Evolutionary conservation across 1,284 basidiomycete genomes (phyloP).

Genomic region (Mycena sp.): DNA sequence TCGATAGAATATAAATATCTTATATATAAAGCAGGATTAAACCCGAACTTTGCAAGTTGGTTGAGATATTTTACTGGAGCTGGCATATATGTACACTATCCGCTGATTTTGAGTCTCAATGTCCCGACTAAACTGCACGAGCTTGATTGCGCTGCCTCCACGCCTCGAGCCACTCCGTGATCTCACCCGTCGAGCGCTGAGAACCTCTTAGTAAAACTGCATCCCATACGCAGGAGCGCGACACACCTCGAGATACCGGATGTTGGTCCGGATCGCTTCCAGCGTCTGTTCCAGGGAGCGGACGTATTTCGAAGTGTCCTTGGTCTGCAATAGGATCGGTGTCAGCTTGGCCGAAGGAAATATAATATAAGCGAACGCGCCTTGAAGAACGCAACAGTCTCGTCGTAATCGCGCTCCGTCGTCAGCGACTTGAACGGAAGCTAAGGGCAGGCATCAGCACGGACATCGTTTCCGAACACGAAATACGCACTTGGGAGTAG

Average conservation of each 20-base stretch:
- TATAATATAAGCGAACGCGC: conserved; percentile 32
- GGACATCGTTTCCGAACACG: neutral
- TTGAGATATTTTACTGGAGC: no score
- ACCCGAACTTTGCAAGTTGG: no score
- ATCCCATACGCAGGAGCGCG: conserved; percentile 3
- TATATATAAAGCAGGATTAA: no score
- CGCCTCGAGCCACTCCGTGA: conserved; percentile 61
- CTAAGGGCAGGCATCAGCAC: conserved; percentile 34
- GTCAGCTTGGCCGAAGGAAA: neutral
- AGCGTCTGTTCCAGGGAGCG: conserved; percentile 61
- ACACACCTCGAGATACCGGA: conserved; percentile 55
- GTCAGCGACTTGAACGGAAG: conserved; percentile 61
- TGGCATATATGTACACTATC: no score
- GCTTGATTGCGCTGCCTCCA: conserved; percentile 16
- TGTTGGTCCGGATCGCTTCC: conserved; percentile 57
- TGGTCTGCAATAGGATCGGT: conserved; percentile 42
- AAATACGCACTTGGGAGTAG: conserved; percentile 46
- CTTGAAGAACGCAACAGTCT: conserved; percentile 66
- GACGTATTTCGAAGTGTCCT: conserved; percentile 57
- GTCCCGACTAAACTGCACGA: no score
- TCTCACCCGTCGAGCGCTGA: conserved; percentile 55
- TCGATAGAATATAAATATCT: no score
- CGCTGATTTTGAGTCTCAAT: no score
- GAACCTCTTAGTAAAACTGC: neutral
- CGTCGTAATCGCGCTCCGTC: conserved; percentile 64